These are phyloP conservation scores for Cyberlindnera bimundalis DNA, from an alignment of 805 yeast species.

Conservation along the genomic window DNA sequence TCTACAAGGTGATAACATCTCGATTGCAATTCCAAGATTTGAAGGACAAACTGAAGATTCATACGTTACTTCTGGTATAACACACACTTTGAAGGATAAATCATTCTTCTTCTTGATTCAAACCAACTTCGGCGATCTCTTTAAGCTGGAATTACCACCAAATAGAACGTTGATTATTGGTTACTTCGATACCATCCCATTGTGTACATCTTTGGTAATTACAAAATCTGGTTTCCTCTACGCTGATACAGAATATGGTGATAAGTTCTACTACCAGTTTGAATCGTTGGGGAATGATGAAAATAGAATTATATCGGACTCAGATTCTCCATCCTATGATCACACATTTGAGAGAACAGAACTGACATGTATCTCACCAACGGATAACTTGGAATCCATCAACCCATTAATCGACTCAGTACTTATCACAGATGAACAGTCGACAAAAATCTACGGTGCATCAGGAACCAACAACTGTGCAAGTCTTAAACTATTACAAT, in stretches of 20 bases:
- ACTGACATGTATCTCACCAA: conserved; percentile 56
- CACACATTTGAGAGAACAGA: conserved; percentile 29
- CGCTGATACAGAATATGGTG: conserved; percentile 59
- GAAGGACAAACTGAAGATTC: conserved; percentile 22
- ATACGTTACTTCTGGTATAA: conserved; percentile 51
- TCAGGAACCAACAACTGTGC: conserved; percentile 45
- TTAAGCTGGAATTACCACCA: conserved; percentile 55
- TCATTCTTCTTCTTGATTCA: conserved; percentile 68
- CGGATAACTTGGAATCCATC: conserved; percentile 41
- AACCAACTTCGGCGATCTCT: conserved; percentile 67
- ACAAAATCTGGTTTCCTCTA: conserved; percentile 75
- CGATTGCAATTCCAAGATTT: conserved; percentile 57
- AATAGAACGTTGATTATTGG: conserved; percentile 46
- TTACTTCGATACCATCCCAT: conserved; percentile 77
- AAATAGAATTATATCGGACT: conserved; percentile 27
- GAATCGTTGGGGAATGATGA: conserved; percentile 67
- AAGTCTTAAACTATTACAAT: conserved; percentile 43
- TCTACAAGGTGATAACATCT: conserved; percentile 34
- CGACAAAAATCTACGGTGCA: conserved; percentile 40
- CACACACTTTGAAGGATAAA: conserved; percentile 58
- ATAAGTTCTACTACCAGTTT: conserved; percentile 73
- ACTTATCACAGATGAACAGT: conserved; percentile 29
- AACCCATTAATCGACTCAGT: conserved; percentile 51
- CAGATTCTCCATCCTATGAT: conserved; percentile 32
- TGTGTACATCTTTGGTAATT: conserved; percentile 51